Conservation (phyloP, 139 green algal species). For the Chlamydomonas applanata region DNA sequence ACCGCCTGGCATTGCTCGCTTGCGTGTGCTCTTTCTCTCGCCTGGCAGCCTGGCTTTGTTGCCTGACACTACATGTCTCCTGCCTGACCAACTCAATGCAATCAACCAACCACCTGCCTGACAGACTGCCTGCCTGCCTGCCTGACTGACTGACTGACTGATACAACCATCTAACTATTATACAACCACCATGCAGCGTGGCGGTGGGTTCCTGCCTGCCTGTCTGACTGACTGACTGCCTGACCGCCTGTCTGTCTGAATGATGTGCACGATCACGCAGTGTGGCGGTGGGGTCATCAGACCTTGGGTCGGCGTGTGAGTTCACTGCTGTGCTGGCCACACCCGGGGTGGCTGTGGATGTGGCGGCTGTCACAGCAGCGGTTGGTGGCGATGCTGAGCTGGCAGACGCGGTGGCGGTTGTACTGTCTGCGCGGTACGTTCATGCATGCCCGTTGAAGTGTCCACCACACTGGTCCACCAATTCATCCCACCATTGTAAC, state of each 20-base stretch:
- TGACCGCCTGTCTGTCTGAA: too few species aligned
- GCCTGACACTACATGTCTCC: too few species aligned
- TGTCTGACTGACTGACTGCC: background rate
- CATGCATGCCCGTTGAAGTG: background rate
- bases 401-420: slow-evolving; percentile 32
- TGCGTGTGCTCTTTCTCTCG: too few species aligned
- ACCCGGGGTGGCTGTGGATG: slow-evolving; percentile 10
- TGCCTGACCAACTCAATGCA: too few species aligned
- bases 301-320: background rate
- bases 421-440: slow-evolving; percentile 16
- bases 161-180: too few species aligned
- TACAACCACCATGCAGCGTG: too few species aligned
- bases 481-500: background rate
- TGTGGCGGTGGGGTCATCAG: background rate
- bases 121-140: too few species aligned
- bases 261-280: background rate
- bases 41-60: too few species aligned
- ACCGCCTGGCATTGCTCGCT: too few species aligned
- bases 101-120: too few species aligned
- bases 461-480: background rate
- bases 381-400: slow-evolving; percentile 23
- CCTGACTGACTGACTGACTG: too few species aligned
- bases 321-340: slow-evolving; percentile 39
- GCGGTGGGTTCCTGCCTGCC: background rate
- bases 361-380: background rate